Evolutionary conservation across 345 rosid species (phyloP).

Genomic region (Isatis tinctoria): DNA sequence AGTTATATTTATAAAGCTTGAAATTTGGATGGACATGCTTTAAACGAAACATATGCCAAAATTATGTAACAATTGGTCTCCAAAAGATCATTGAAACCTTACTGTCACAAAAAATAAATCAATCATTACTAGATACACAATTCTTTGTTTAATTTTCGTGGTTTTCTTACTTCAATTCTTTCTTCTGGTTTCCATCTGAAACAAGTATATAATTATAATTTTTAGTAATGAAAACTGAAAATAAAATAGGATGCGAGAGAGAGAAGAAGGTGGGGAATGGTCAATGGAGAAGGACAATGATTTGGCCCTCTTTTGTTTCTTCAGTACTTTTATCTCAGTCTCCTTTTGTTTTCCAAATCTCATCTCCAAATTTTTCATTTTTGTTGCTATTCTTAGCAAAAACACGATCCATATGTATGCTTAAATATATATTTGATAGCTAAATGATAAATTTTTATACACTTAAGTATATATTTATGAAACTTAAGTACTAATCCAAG

Average conservation of each 20-base stretch:
- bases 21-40: not conserved
- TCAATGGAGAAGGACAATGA: constrained; percentile 33
- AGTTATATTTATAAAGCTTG: not conserved
- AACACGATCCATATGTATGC: constrained; percentile 10
- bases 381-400: constrained; percentile 27
- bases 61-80: not conserved
- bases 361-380: not conserved
- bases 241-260: constrained; percentile 2
- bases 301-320: constrained; percentile 26
- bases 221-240: not conserved
- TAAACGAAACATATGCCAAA: not conserved
- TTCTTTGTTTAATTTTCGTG: not conserved
- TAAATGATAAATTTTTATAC: not conserved
- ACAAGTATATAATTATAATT: not conserved
- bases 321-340: constrained; percentile 20
- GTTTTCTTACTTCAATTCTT: not conserved
- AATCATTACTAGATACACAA: not conserved
- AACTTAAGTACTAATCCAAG: not conserved
- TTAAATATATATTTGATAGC: not conserved
- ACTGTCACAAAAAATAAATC: not conserved
- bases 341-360: constrained; percentile 24
- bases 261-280: constrained; percentile 17
- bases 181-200: not conserved
- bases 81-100: not conserved
- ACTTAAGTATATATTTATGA: not conserved